phyloP scores from a whole-genome alignment of 129 eudicot species.

The Arctium lappa region DNA sequence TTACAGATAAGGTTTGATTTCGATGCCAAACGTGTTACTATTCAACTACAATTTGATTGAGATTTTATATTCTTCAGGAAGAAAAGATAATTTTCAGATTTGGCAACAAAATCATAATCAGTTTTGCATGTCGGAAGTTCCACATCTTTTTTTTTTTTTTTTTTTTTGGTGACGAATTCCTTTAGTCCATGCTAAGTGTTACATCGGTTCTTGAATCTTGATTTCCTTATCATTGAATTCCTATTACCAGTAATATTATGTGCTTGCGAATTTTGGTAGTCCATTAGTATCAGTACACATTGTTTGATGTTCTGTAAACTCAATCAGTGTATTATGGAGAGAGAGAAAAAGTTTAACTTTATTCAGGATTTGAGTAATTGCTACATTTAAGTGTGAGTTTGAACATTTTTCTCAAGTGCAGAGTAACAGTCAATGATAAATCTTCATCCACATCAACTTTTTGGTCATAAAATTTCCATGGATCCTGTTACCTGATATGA shows the following conservation, averaged over 20 bases:
- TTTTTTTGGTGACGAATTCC: neutral
- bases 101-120: neutral
- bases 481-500: too few species aligned
- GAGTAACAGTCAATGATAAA: too few species aligned
- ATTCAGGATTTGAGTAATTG: too few species aligned
- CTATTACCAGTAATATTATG: neutral
- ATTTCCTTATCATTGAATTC: neutral
- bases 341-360: too few species aligned
- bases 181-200: neutral
- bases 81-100: neutral
- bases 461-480: too few species aligned
- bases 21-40: neutral
- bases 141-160: neutral
- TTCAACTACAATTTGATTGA: neutral
- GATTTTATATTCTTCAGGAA: neutral
- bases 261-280: neutral
- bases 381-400: too few species aligned
- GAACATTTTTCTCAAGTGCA: too few species aligned
- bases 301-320: neutral
- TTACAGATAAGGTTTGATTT: neutral
- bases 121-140: neutral
- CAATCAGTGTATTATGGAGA: neutral
- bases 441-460: too few species aligned
- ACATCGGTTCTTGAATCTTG: neutral
- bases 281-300: neutral